Evolutionary conservation across 2,329 filamentous ascomycete genomes (phyloP).

Genomic region (Colletotrichum sp.): DNA sequence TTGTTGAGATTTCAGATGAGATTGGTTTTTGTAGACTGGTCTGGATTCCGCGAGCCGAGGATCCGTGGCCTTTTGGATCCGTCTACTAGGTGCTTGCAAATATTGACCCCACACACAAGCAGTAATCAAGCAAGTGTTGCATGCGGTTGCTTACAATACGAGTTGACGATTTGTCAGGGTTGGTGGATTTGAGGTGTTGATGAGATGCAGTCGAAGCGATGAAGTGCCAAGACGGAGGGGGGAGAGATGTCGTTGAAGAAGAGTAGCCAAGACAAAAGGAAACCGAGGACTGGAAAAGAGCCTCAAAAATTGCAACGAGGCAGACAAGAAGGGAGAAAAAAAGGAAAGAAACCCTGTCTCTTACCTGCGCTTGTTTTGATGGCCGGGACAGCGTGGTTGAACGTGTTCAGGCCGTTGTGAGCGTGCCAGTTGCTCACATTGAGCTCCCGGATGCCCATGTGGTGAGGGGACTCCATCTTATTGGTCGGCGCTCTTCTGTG

Average conservation of each 20-base stretch:
- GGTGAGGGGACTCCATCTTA: slow-evolving; percentile 38
- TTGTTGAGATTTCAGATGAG: slow-evolving; percentile 11
- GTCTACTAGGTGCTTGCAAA: not conserved
- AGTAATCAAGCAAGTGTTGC: slow-evolving; percentile 8
- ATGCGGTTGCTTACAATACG: not conserved
- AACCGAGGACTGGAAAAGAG: not conserved
- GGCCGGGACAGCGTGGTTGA: slow-evolving; percentile 60
- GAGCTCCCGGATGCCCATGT: slow-evolving; percentile 52
- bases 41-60: not conserved
- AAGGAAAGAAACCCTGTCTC: slow-evolving; percentile 29
- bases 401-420: slow-evolving; percentile 53
- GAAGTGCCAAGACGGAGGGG: not conserved
- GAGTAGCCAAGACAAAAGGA: not conserved
- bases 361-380: slow-evolving; percentile 66
- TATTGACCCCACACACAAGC: slow-evolving; percentile 22
- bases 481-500: slow-evolving; percentile 24
- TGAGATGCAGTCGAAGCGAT: not conserved
- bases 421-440: slow-evolving; percentile 53
- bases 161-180: not conserved
- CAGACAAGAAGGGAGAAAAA: not conserved
- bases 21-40: not conserved
- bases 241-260: not conserved
- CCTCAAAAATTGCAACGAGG: slow-evolving; percentile 10
- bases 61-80: not conserved
- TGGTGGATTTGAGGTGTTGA: not conserved